Percentiles rank a stretch among this genome's conserved stretches.
Evolutionary conservation across 495 filamentous ascomycete genomes (phyloP).

Genomic region (Lasiosphaeria hispida): DNA sequence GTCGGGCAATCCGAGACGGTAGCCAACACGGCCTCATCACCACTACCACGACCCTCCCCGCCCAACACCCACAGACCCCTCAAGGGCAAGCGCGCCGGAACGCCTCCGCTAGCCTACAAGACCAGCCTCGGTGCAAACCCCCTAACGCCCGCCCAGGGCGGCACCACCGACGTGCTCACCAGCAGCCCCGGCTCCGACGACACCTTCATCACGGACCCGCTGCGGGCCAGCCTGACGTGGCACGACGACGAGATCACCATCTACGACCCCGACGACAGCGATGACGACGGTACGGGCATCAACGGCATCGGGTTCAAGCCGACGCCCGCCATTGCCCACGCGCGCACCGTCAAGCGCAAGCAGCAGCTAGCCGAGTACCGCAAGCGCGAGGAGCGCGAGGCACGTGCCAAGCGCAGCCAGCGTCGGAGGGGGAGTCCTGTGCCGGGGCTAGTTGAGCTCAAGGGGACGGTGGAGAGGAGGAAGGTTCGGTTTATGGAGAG

Average conservation of each 20-base stretch:
- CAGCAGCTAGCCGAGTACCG: constrained; percentile 85
- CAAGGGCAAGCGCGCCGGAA: constrained; percentile 40
- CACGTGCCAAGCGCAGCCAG: constrained; percentile 69
- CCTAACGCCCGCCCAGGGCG: neutral
- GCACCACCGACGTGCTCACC: neutral
- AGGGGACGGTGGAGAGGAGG: constrained; percentile 25
- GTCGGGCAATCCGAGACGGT: constrained; percentile 25
- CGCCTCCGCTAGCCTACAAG: constrained; percentile 36
- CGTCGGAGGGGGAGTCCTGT: constrained; percentile 47
- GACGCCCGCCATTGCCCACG: constrained; percentile 77
- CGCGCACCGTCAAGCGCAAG: constrained; percentile 67
- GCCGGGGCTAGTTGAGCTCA: constrained; percentile 15
- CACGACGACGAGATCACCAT: constrained; percentile 82
- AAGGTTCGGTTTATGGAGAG: constrained; percentile 36
- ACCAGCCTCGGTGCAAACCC: constrained; percentile 10
- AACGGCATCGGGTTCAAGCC: constrained; percentile 92
- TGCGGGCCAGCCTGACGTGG: constrained; percentile 66
- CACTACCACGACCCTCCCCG: constrained; percentile 16
- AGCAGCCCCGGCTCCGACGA: constrained; percentile 15
- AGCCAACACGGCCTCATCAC: constrained; percentile 18
- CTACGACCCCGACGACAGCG: constrained; percentile 69
- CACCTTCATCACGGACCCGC: constrained; percentile 46
- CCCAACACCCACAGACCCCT: constrained; percentile 34
- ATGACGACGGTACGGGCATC: constrained; percentile 76
- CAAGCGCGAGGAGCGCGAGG: constrained; percentile 78